Percentiles rank a stretch among this genome's conserved stretches.
Evolutionary conservation across 2,329 filamentous ascomycete genomes (phyloP).

Genomic region (Claviceps quebecensis): DNA sequence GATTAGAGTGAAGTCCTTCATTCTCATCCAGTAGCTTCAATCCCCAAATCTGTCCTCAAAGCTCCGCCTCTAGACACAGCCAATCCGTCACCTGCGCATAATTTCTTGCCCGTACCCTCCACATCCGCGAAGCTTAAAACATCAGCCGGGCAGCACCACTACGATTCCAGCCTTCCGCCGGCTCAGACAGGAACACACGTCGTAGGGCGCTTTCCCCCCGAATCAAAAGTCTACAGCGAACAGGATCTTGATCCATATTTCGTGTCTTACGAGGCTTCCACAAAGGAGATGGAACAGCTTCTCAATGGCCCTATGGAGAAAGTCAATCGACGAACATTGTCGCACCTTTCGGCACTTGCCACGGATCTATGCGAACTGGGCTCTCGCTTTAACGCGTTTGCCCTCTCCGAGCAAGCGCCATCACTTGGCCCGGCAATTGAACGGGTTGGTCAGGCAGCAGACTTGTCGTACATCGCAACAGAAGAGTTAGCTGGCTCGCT

Average conservation of each 20-base stretch:
- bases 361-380: conserved; percentile 86
- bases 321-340: conserved; percentile 79
- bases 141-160: conserved; percentile 23
- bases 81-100: conserved; percentile 79
- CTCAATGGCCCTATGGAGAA: conserved; percentile 92
- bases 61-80: conserved; percentile 90
- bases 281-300: conserved; percentile 77
- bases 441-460: conserved; percentile 83
- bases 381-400: conserved; percentile 93
- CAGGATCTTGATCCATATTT: conserved; percentile 94
- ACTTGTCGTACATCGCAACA: conserved; percentile 90
- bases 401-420: conserved; percentile 79
- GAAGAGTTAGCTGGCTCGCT: conserved; percentile 77
- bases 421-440: conserved; percentile 88
- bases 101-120: conserved; percentile 74
- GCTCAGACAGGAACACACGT: conserved; percentile 38
- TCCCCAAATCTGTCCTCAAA: conserved; percentile 88
- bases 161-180: conserved; percentile 22
- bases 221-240: conserved; percentile 63
- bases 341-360: conserved; percentile 70
- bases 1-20: conserved; percentile 80
- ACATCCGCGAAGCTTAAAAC: conserved; percentile 74
- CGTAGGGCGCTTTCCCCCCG: conserved; percentile 70
- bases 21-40: conserved; percentile 76
- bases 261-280: conserved; percentile 80